Base-by-base conservation (phyloP, 768 basidiomycete species). In the Zangia roseola region DNA sequence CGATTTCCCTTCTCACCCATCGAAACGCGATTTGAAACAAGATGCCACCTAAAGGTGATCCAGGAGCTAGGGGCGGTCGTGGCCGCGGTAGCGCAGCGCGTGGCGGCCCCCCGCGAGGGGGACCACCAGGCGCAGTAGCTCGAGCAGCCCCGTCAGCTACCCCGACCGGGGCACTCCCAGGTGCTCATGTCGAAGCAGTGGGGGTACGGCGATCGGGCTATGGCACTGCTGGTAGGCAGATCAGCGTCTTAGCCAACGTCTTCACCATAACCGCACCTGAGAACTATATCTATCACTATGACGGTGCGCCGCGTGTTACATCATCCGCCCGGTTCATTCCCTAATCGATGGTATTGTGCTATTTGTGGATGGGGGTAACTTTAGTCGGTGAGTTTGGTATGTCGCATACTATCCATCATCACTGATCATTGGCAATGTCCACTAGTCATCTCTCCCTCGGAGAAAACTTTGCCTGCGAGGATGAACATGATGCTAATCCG, bases 401-500 rank as follows among this genome's bases (percentile, higher is more conserved):
- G 3, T 43, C 19, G 4, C 38, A 8, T 37, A 8, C 24, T n/a
- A 34, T 56, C 38, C 30, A 26, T 46, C 28, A 38, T 17, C 31
- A 5, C 45, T 57, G 49, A 61, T 63, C 45, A 17, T 30, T 41
- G 14, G 23, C 17, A 42, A 50, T 54, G 40, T 43, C 35, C 17
- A 21, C 20, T 45, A 83, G 86, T 83, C 17, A 88, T 89, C 30
- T 72, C 70, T 0, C 84, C 86, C 0, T 79, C 80, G 0, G 89
- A 89, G 55, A 88, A 85, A 66, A 76, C 72, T 0, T 71, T 88
- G 2, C 86, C 90, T 0, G 78, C 79, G 2, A 70, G 79, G 16
- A 65, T 88, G 7, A 91, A 89, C 51, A 75, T 91, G 73, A 81
- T 85, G 13, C 67, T 92, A 10, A 83, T 92, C 41, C 73, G 74